Conservation (phyloP, 306 rosid genomes). For the Benincasa hispida region DNA sequence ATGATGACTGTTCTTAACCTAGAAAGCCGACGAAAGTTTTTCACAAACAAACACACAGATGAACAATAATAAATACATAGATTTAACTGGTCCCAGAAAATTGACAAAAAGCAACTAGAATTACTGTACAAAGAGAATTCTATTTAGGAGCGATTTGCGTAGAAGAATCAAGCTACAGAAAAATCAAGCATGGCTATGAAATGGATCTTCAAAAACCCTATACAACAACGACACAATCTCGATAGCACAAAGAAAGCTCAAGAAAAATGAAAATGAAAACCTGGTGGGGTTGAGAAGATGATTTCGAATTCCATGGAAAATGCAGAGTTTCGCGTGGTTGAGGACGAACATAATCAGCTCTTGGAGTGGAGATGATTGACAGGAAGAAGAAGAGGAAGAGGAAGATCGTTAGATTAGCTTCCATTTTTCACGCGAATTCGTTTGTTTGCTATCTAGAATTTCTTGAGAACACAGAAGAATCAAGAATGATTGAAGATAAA, state of each 20-base stretch:
- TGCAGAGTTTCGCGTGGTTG: conserved; percentile 55
- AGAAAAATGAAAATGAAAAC: conserved; percentile 15
- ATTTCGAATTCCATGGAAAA: conserved; percentile 35
- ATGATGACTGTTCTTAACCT: background rate
- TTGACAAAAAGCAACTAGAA: background rate
- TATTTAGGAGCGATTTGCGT: background rate
- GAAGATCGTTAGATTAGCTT: conserved; percentile 13
- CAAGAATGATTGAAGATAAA: background rate
- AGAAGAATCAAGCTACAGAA: background rate
- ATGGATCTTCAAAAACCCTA: background rate
- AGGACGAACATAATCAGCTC: conserved; percentile 60
- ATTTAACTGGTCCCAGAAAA: background rate
- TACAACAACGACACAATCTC: background rate
- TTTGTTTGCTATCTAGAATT: background rate
- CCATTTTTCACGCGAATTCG: conserved; percentile 25
- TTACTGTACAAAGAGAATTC: background rate
- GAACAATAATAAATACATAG: background rate
- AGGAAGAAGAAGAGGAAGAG: conserved; percentile 17
- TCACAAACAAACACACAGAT: background rate
- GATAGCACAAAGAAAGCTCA: background rate
- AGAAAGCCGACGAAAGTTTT: background rate
- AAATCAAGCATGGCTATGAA: background rate
- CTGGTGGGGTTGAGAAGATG: conserved; percentile 65
- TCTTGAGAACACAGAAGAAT: background rate
- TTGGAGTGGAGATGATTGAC: conserved; percentile 16